Conservation (phyloP, 2,329 filamentous ascomycete genomes). For the Colletotrichum sp. region DNA sequence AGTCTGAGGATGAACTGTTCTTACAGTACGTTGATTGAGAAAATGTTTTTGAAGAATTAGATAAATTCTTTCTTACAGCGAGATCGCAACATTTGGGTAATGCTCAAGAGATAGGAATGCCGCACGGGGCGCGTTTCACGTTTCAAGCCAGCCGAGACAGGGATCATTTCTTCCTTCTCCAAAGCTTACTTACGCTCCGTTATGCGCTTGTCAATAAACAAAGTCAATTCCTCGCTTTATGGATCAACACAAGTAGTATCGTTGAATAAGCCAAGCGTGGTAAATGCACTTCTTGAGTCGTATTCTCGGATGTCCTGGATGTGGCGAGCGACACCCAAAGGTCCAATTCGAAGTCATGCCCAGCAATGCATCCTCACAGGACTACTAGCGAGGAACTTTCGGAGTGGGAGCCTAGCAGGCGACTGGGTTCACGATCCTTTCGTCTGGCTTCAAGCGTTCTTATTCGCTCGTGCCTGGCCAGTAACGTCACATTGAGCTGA, state of each 20-base stretch:
- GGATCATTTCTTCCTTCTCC: not conserved
- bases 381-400: not conserved
- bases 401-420: not conserved
- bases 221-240: not conserved
- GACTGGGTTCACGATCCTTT: not conserved
- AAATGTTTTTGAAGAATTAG: not conserved
- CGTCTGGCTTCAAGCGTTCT: not conserved
- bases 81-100: not conserved
- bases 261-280: not conserved
- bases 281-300: not conserved
- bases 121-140: not conserved
- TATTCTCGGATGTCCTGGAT: not conserved
- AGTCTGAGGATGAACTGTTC: not conserved
- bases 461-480: not conserved
- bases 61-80: too few relatives aligned
- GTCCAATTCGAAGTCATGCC: not conserved
- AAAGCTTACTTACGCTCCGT: not conserved
- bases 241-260: not conserved
- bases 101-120: not conserved
- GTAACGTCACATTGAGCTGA: not conserved
- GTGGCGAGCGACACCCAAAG: not conserved
- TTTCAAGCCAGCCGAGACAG: not conserved
- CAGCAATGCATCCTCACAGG: not conserved
- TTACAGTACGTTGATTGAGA: not conserved
- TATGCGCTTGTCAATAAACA: not conserved